Evolutionary conservation across 306 rosid genomes (phyloP), one percentile per base, ranked within the genome.

Genomic region (Sesbania bispinosa): DNA sequence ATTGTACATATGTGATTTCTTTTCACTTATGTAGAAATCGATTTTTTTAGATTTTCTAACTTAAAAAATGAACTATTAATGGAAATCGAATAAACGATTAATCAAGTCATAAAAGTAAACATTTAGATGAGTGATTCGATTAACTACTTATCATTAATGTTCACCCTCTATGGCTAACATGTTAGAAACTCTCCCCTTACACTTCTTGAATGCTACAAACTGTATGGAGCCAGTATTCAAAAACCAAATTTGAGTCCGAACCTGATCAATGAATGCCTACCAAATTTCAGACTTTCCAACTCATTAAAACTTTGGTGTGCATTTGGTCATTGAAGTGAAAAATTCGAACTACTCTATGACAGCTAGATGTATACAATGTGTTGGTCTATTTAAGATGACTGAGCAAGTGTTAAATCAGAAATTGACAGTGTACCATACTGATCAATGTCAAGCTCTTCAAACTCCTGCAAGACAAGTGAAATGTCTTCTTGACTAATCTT

Each of bases 371-470:
- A 8, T 62, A 19, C 15, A 27, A 8, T 35, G 36, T 5, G 16
- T 5, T 19, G 20, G 48, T 59, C 14, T 58, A 52, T 30, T 29
- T 47, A 45, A 77, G 80, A 74, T 66, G 80, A 65, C 30, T 82
- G 83, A 65, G 83, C 79, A 68, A 82, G 86, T 19, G 15, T 30
- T 68, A 83, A 69, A 61, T 90, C 88, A 32, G 83, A 81, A 9
- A 2, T 4, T 2, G 89, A 77, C 65, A 81, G 62, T 5, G 88
- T 68, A 64, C 96, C 90, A 4, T 85, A 86, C 26, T 86, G 89
- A 80, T 86, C 97, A 73, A 85, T 69, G 42, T 90, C 90, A 58
- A 90, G 86, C 75, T 82, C 66, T 48, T 90, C 88, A 76, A 86
- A 90, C 78, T 85, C 86, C 67, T 83, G 67, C 90, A 85, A 39